Base-by-base conservation (phyloP, 441 rosid species). In the Manihot esculenta region DNA sequence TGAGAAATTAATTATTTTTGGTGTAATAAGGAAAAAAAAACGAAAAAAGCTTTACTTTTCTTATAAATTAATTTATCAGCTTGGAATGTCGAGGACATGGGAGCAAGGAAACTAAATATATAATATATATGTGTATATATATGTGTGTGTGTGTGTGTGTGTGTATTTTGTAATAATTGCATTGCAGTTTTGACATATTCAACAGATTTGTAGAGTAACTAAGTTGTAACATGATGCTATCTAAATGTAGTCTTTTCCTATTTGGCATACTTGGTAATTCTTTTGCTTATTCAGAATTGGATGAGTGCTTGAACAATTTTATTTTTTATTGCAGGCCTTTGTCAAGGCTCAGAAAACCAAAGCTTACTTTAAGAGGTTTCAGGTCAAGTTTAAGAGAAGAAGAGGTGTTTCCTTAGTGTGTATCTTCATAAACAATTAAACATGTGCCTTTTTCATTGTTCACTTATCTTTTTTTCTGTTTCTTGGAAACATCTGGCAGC, bases 351-450 rank as follows among this genome's bases (percentile, higher is more conserved):
- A 85, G 68, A 94, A 94, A 76, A 5, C 84, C 12, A 89, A 55
- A 81, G 89, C 97, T 23, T 94, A 91, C 78, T 94, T 74, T 78
- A 94, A 94, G 92, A 75, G 98, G 78, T 94, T 66, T 75, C 98
- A 94, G 83, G 98, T 94, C 67, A 88, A 90, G 78, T 94, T 65
- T 74, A 94, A 88, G 91, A 88, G 97, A 84, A 87, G 98, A 73
- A 87, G 98, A 88, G 94, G 98, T 91, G 82, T 70, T 68, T 23
- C n/a, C 6, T 24, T 42, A 9, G 54, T 15, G 49, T 49, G 7
- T 38, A 10, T 62, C 47, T 11, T 33, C 24, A 8, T 63, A 8
- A n/a, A n/a, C n/a, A n/a, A n/a, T n/a, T n/a, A n/a, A n/a, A 24
- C 5, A 48, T 55, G 27, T 53, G 27, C 49, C 11, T 14, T 7